These are phyloP conservation scores for Ensete ventricosum DNA, from an alignment of 176 grass and related monocot species.

Conservation along the genomic window DNA sequence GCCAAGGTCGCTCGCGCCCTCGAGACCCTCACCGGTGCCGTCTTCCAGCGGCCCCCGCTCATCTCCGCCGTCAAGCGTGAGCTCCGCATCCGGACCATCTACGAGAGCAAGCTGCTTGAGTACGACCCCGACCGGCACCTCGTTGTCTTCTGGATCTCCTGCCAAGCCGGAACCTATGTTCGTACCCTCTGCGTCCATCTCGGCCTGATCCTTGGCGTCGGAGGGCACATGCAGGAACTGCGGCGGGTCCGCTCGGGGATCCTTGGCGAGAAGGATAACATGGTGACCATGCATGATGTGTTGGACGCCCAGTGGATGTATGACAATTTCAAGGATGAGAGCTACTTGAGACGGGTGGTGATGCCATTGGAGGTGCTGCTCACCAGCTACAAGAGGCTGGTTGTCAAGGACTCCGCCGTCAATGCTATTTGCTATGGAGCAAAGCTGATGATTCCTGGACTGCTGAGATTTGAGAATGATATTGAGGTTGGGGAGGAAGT, in stretches of 20 bases:
- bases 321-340: slow-evolving; percentile 69
- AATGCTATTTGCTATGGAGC: slow-evolving; percentile 98
- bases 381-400: slow-evolving; percentile 94
- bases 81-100: slow-evolving; percentile 82
- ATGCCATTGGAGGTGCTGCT: slow-evolving; percentile 86
- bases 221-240: slow-evolving; percentile 89
- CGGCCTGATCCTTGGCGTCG: slow-evolving; percentile 68
- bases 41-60: slow-evolving; percentile 85
- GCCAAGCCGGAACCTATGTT: slow-evolving; percentile 75
- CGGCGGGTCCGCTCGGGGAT: slow-evolving; percentile 71
- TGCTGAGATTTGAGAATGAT: slow-evolving; percentile 89
- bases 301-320: slow-evolving; percentile 77
- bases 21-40: slow-evolving; percentile 67
- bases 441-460: slow-evolving; percentile 90
- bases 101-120: slow-evolving; percentile 75
- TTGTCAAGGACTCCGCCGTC: slow-evolving; percentile 85
- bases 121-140: slow-evolving; percentile 61
- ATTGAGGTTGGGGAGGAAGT: slow-evolving; percentile 88
- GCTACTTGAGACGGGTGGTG: slow-evolving; percentile 68
- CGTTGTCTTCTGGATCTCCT: slow-evolving; percentile 78
- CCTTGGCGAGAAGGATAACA: slow-evolving; percentile 77
- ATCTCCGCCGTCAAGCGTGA: slow-evolving; percentile 91
- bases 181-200: slow-evolving; percentile 82
- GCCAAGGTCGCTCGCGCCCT: slow-evolving; percentile 48
- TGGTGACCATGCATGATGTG: slow-evolving; percentile 98